These are phyloP conservation scores for Amborella trichopoda DNA, from an alignment of 164 flowering plant genomes.

Conservation along the genomic window DNA sequence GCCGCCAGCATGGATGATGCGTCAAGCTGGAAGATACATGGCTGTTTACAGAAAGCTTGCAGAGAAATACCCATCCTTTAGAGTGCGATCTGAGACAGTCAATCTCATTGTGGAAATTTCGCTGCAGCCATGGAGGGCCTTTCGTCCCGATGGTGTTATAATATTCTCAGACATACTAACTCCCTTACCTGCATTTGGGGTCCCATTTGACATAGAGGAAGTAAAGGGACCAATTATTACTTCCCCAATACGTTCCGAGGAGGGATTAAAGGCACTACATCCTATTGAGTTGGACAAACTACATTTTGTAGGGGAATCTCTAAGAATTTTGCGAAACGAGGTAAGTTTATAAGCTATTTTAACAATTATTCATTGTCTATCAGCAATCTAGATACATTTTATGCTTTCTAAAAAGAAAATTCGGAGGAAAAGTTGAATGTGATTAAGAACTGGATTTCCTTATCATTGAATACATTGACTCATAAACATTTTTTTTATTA, in stretches of 20 bases:
- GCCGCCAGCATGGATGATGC: constrained; percentile 99
- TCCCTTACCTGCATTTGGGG: constrained; percentile 96
- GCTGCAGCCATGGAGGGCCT: constrained; percentile 98
- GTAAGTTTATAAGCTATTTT: too few relatives aligned
- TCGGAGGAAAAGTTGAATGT: too few relatives aligned
- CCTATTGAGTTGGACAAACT: constrained; percentile 77
- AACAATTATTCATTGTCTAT: too few relatives aligned
- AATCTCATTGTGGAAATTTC: constrained; percentile 99
- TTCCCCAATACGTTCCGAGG: constrained; percentile 69
- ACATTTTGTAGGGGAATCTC: constrained; percentile 84
- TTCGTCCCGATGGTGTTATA: constrained; percentile 91
- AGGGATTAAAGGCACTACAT: constrained; percentile 66
- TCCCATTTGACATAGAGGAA: constrained; percentile 93
- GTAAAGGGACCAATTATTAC: constrained; percentile 84
- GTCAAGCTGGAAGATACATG: constrained; percentile 99
- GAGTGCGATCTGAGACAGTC: constrained; percentile 97
- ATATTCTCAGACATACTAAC: constrained; percentile 97
- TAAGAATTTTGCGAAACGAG: constrained; percentile 67
- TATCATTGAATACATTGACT: too few relatives aligned
- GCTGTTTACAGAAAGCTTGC: constrained; percentile 86
- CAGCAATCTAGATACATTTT: too few relatives aligned
- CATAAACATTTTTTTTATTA: too few relatives aligned
- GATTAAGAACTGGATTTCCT: too few relatives aligned
- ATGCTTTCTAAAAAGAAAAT: too few relatives aligned
- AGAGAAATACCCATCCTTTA: constrained; percentile 87